Evolutionary conservation across 305 asterid species (phyloP).

Genomic region (Fraxinus paxiana): DNA sequence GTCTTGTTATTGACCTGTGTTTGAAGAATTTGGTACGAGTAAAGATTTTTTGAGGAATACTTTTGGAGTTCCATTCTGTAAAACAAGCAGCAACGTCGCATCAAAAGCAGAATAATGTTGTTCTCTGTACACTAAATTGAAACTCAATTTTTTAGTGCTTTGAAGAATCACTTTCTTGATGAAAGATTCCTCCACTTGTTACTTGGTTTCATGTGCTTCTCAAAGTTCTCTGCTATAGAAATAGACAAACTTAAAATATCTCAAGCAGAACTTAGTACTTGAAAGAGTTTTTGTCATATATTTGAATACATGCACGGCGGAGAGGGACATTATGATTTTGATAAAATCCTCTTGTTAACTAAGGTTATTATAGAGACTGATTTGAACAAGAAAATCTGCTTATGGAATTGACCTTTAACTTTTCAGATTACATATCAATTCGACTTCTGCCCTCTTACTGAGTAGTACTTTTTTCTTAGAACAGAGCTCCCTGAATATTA

Average conservation of each 20-base stretch:
- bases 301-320: background rate
- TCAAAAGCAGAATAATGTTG: slow-evolving; percentile 52
- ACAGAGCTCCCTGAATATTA: background rate
- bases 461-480: background rate
- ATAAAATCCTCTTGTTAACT: background rate
- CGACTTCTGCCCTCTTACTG: background rate
- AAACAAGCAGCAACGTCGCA: slow-evolving; percentile 38
- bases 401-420: background rate
- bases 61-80: slow-evolving; percentile 18
- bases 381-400: background rate
- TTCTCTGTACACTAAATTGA: slow-evolving; percentile 44
- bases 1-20: slow-evolving; percentile 13
- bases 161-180: slow-evolving; percentile 56
- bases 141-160: slow-evolving; percentile 46
- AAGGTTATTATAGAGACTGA: background rate
- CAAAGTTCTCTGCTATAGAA: slow-evolving; percentile 12
- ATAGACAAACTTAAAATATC: background rate
- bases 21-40: slow-evolving; percentile 25
- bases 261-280: background rate
- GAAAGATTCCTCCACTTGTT: slow-evolving; percentile 24
- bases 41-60: slow-evolving; percentile 28
- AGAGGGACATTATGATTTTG: background rate
- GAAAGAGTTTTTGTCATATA: background rate
- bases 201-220: slow-evolving; percentile 25
- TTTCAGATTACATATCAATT: background rate